Base-by-base conservation (phyloP, 768 basidiomycete species). In the Rhodosporidiobolus odoratus region DNA sequence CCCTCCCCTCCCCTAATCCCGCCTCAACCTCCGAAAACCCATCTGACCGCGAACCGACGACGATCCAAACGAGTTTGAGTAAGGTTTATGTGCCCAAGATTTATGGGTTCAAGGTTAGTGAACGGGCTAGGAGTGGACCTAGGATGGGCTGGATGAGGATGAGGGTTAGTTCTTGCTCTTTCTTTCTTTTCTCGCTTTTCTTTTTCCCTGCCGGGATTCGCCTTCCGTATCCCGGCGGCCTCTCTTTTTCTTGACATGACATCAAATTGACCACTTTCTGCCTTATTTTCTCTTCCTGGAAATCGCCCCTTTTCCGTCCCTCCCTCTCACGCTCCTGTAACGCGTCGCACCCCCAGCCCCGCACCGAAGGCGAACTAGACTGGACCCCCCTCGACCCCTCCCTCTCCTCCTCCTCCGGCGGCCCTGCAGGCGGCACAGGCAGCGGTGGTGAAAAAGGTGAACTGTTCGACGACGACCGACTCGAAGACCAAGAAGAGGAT, bases 41-140 rank as follows among this genome's bases (percentile, higher is more conserved):
- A 23, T 41, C 57, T 34, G 37, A 57, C 37, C 45, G 69, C 23
- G 56, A 50, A n/a, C 40, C 37, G 15, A 76, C 74, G 6, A 76
- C 69, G 15, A 63, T 75, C 21, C 40, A 59, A 32, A 75, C 70
- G 69, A 77, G 62, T 73, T 73, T 58, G 60, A 82, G 30, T 84
- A 89, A 15, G 78, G 86, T 97, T 21, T 98, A 99, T 78, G 84
- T 87, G 23, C 91, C 94, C 9, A 85, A 89, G 79, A 95, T 99
- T 78, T 98, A 98, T 76, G 96, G 96, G 0, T 99, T 99, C 84
- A 91, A 89, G 81, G 95, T 99, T 35, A 93, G 89, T 78, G 96
- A 99, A 79, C 84, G 91, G 61, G 92, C 96, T 17, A 90, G 92
- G 79, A 90, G 86, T 76, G 96, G 96, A 8, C 96, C 96, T 21